Conservation (phyloP, 768 basidiomycete genomes). For the Multifurca ochricompacta region DNA sequence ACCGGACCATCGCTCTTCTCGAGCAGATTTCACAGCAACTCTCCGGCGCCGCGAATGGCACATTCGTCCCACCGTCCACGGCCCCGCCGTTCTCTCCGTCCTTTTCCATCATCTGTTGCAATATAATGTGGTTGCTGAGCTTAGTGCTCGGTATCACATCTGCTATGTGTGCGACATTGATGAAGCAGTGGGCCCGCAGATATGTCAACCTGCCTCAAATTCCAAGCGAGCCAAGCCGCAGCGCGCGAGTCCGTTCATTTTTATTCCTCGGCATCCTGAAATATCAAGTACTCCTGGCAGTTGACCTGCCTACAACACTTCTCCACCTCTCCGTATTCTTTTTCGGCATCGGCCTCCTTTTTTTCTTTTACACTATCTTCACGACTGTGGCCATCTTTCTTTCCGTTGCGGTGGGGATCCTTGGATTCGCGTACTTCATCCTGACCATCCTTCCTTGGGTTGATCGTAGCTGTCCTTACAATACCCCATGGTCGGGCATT, state of each 20-base stretch:
- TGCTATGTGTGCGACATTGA: constrained; percentile 8
- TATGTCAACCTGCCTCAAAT: constrained; percentile 21
- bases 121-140: constrained; percentile 17
- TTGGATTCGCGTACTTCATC: constrained; percentile 12
- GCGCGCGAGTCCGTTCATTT: constrained; percentile 31
- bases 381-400: constrained; percentile 9
- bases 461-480: constrained; percentile 18
- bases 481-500: constrained; percentile 16
- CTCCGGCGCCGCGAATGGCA: not conserved
- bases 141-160: constrained; percentile 15
- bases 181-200: constrained; percentile 17
- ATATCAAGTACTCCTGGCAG: constrained; percentile 34
- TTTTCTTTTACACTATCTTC: constrained; percentile 33
- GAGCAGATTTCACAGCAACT: constrained; percentile 13
- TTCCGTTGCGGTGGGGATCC: not conserved
- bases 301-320: constrained; percentile 37
- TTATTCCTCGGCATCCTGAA: constrained; percentile 34
- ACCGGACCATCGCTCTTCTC: constrained; percentile 1
- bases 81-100: not conserved
- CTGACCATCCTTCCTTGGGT: constrained; percentile 18
- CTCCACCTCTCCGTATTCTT: constrained; percentile 42
- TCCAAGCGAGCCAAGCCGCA: constrained; percentile 26
- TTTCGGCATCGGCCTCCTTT: constrained; percentile 41
- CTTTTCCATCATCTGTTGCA: constrained; percentile 7
- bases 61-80: not conserved